A percentile compares a stretch with the other conserved stretches of the same genome.
Conservation (phyloP, 371 early-diverging fungal genomes). For the Actinomortierella ambigua region DNA sequence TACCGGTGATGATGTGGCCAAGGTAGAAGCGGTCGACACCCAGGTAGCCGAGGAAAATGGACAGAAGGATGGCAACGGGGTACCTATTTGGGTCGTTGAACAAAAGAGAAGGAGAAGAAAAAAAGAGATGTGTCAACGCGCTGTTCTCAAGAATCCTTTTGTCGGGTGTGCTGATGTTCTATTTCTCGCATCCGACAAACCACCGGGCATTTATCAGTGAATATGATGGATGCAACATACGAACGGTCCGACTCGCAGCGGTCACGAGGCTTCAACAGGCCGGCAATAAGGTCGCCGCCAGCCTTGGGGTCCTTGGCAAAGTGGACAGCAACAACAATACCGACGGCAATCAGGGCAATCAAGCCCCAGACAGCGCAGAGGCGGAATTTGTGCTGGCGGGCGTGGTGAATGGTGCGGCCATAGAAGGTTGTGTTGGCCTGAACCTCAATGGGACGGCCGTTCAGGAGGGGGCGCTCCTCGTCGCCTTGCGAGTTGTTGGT, state of each 20-base stretch:
- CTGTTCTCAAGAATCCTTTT: too few relatives aligned
- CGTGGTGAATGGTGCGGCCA: conserved; percentile 27
- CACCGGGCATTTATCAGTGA: too few relatives aligned
- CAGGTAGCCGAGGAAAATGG: conserved; percentile 34
- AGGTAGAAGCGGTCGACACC: conserved; percentile 70
- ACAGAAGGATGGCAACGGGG: conserved; percentile 26
- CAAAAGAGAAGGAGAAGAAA: too few relatives aligned
- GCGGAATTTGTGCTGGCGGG: conserved; percentile 30
- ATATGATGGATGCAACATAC: too few relatives aligned
- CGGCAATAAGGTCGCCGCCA: conserved; percentile 6
- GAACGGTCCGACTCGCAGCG: conserved; percentile 32
- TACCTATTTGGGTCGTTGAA: conserved; percentile 5
- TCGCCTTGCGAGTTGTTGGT: conserved; percentile 15
- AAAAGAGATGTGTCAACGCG: too few relatives aligned
- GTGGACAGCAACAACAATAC: conserved; percentile 21
- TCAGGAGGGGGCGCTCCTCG: conserved; percentile 18
- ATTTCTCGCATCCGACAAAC: too few relatives aligned
- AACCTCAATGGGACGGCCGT: conserved; percentile 21
- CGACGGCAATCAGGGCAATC: conserved; percentile 17
- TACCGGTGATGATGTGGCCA: conserved; percentile 57
- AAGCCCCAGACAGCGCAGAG: conserved; percentile 27
- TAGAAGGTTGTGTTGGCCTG: conserved; percentile 34
- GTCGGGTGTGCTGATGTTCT: too few relatives aligned
- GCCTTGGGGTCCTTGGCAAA: conserved; percentile 16
- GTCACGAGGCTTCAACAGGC: conserved; percentile 10